These are phyloP conservation scores for Marchantia polymorpha DNA, from an alignment of 225 moss, liverwort and hornwort genomes.

Conservation along the genomic window DNA sequence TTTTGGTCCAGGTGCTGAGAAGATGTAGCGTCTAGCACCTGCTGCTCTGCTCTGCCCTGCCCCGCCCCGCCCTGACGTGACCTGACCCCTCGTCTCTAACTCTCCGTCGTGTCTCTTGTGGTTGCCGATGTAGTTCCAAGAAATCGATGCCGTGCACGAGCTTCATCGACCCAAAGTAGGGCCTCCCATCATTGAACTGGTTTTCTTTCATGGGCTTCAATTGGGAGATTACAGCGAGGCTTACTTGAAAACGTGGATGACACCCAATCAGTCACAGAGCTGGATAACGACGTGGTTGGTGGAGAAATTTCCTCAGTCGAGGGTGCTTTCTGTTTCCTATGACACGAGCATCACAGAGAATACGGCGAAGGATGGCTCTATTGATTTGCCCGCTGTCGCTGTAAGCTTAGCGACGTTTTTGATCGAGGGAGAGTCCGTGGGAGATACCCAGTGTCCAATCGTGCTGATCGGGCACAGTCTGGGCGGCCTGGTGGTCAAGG, in stretches of 20 bases:
- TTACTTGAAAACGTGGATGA: slow-evolving; percentile 32
- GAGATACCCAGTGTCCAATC: slow-evolving; percentile 21
- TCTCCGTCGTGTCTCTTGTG: background rate
- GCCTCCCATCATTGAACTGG: slow-evolving; percentile 26
- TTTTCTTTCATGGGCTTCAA: slow-evolving; percentile 40
- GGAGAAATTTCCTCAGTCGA: slow-evolving; percentile 19
- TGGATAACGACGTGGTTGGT: slow-evolving; percentile 34
- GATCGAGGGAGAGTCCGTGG: slow-evolving; percentile 5
- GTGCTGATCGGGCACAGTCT: slow-evolving; percentile 32
- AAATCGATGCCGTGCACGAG: slow-evolving; percentile 20
- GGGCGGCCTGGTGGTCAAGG: slow-evolving; percentile 29
- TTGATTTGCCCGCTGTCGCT: slow-evolving; percentile 15
- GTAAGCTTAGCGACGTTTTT: slow-evolving; percentile 18
- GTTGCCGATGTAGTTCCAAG: background rate
- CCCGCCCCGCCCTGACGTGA: no score
- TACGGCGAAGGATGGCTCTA: slow-evolving; percentile 14
- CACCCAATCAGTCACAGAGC: background rate
- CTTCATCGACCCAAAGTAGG: slow-evolving; percentile 16
- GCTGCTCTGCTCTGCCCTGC: background rate
- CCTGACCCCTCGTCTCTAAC: background rate
- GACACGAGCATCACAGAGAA: slow-evolving; percentile 5
- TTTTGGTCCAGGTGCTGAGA: background rate
- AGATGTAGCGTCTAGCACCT: background rate
- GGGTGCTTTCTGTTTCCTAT: slow-evolving; percentile 30
- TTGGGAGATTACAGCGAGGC: slow-evolving; percentile 31